Percentiles rank a stretch among this genome's conserved stretches.
Conservation (phyloP, 176 grass and related monocot genomes). For the Alloteropsis semialata region DNA sequence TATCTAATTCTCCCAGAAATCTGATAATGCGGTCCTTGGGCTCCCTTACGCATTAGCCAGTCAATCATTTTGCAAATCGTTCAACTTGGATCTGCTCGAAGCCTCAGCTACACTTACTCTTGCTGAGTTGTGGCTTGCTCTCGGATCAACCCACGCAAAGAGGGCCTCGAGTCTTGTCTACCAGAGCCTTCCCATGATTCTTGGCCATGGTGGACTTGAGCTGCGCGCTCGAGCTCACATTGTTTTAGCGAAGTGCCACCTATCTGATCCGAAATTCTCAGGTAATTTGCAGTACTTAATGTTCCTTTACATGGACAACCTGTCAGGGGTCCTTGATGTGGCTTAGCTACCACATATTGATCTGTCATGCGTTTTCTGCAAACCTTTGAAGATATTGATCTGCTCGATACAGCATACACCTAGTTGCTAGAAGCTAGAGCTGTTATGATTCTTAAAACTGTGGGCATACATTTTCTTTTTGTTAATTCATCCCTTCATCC, state of each 20-base stretch:
- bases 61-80: slow-evolving; percentile 89
- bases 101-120: slow-evolving; percentile 80
- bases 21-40: slow-evolving; percentile 69
- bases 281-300: slow-evolving; percentile 14
- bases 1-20: slow-evolving; percentile 48
- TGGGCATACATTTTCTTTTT: not conserved
- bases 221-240: slow-evolving; percentile 70
- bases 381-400: not conserved
- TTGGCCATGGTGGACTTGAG: slow-evolving; percentile 86
- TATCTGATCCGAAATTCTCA: slow-evolving; percentile 60
- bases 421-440: not conserved
- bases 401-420: not conserved
- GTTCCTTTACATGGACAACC: not conserved
- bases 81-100: slow-evolving; percentile 92
- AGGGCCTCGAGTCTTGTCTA: slow-evolving; percentile 68
- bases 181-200: slow-evolving; percentile 75
- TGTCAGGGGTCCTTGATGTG: not conserved
- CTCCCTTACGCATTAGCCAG: slow-evolving; percentile 84
- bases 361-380: not conserved
- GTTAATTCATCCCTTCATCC: not conserved
- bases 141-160: slow-evolving; percentile 75
- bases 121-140: slow-evolving; percentile 77
- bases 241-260: slow-evolving; percentile 74
- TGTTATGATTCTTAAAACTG: not conserved
- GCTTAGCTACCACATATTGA: not conserved